phyloP scores from a whole-genome alignment of 2,329 filamentous ascomycete genomes.

The Aspergillus terreus region DNA sequence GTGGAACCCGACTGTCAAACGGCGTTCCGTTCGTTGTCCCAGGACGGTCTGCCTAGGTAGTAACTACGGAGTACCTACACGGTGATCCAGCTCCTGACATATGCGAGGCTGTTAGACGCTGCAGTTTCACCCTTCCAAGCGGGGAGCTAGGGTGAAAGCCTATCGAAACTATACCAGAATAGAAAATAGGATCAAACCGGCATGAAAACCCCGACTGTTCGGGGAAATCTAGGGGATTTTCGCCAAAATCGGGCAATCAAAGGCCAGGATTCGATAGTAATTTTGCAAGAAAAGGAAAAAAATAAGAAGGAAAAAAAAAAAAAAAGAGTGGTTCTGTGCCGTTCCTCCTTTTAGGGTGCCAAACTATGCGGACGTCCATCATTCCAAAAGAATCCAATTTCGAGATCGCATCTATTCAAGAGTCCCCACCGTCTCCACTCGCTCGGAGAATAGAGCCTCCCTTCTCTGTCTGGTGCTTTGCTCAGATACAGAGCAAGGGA shows the following conservation, averaged over 20 bases:
- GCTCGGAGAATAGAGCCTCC: slow-evolving; percentile 30
- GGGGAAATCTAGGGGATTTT: too few species aligned
- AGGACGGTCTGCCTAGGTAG: background rate
- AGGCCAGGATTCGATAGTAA: background rate
- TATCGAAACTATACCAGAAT: background rate
- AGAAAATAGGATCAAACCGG: background rate
- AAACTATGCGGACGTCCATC: slow-evolving; percentile 13
- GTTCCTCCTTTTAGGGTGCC: slow-evolving; percentile 1
- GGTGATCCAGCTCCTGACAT: slow-evolving; percentile 10
- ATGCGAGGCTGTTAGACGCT: slow-evolving; percentile 9
- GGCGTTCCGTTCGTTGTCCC: background rate
- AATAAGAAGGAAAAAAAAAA: background rate
- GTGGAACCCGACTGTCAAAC: background rate
- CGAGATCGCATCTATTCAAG: slow-evolving; percentile 31
- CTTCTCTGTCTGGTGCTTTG: too few species aligned
- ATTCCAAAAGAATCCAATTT: slow-evolving; percentile 16
- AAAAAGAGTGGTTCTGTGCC: background rate
- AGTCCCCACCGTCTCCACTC: slow-evolving; percentile 28
- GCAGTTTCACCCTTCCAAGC: slow-evolving; percentile 1
- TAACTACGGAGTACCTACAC: too few species aligned
- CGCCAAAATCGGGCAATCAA: too few species aligned
- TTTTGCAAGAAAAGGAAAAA: background rate
- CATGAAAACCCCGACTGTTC: background rate
- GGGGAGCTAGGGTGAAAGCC: background rate
- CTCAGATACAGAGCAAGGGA: background rate